A percentile compares a stretch with the other conserved stretches of the same genome.
Evolutionary conservation across 208 protist species (phyloP).

Genomic region (Herpetomonas samuelpessoai): DNA sequence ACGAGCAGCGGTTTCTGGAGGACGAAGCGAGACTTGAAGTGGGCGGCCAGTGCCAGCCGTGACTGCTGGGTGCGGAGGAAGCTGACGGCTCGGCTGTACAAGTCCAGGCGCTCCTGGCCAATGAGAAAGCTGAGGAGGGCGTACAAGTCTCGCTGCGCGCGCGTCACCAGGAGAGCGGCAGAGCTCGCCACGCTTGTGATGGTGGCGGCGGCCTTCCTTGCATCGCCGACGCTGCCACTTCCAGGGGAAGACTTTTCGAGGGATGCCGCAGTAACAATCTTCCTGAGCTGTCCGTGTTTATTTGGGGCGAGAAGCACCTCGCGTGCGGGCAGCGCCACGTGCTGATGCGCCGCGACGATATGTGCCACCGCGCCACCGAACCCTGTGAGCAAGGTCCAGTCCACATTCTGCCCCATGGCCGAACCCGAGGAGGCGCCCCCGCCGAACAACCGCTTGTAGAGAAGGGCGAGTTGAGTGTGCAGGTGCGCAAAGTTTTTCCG

Average conservation of each 20-base stretch:
- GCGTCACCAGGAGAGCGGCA: constrained; percentile 22
- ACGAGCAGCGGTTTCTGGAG: too few relatives aligned
- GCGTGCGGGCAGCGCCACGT: background rate
- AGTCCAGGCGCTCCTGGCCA: constrained; percentile 33
- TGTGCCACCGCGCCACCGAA: background rate
- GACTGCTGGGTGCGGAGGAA: constrained; percentile 21
- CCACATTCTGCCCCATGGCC: background rate
- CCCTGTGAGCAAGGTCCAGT: background rate
- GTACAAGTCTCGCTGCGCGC: constrained; percentile 35
- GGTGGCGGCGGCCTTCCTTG: background rate
- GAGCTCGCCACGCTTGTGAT: background rate
- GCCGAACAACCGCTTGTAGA: background rate
- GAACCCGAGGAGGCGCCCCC: background rate
- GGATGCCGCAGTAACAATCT: too few relatives aligned
- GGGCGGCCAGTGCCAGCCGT: constrained; percentile 4
- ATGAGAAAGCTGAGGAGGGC: constrained; percentile 47
- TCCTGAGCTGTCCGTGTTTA: background rate
- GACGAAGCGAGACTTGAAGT: background rate
- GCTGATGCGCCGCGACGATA: background rate
- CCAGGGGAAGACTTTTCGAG: too few relatives aligned
- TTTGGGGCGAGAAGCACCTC: background rate
- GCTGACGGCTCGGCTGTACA: constrained; percentile 38
- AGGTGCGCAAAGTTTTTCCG: background rate
- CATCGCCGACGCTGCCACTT: background rate
- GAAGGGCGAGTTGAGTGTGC: background rate